Evolutionary conservation across 768 basidiomycete species (phyloP), one percentile per base, ranked within the genome.

Genomic region (Phlegmacium glaucopus): DNA sequence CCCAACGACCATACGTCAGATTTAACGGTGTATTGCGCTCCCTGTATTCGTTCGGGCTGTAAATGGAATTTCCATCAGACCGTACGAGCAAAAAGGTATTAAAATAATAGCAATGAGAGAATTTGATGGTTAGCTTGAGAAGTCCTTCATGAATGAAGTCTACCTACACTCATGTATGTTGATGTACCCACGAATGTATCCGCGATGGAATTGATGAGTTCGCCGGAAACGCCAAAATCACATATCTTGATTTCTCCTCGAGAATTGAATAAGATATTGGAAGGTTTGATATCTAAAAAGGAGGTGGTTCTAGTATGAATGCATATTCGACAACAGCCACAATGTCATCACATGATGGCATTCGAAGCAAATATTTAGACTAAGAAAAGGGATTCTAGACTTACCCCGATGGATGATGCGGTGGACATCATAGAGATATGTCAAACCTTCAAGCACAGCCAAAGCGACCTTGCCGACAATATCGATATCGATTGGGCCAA

Each of bases 1-100:
- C 96, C 96, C 37, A 98, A 80, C 0, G 95, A 97, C 96, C 96
- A 99, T 4, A 98, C 95, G 59, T 99, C 96, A 4, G 94, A 97
- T 69, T 98, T 98, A 67, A 99, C 95, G 25, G 93, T 94, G 66
- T 99, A 98, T 61, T 91, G 90, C 1, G 93, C 93, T 42, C 96
- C 96, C 70, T 98, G 95, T 72, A 99, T 98, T 50, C 96, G 93
- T 61, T 99, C 96, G 13, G 96, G 96, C 96, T 99, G 67, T 45
- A 28, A 40, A 50, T 50, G 52, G 43, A 47, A 34, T 37, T 47
- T 18, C n/a, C 27, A 52, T 37, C 34, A 48, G 39, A 15, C 18
- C 22, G 37, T 44, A 18, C 15, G 27, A 25, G 36, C 6, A 37
- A 13, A 39, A 15, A 8, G 16, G 32, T 16, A 22, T 2, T 34